These are phyloP conservation scores for Podospora didyma DNA, from an alignment of 495 filamentous ascomycete genomes.

Conservation along the genomic window DNA sequence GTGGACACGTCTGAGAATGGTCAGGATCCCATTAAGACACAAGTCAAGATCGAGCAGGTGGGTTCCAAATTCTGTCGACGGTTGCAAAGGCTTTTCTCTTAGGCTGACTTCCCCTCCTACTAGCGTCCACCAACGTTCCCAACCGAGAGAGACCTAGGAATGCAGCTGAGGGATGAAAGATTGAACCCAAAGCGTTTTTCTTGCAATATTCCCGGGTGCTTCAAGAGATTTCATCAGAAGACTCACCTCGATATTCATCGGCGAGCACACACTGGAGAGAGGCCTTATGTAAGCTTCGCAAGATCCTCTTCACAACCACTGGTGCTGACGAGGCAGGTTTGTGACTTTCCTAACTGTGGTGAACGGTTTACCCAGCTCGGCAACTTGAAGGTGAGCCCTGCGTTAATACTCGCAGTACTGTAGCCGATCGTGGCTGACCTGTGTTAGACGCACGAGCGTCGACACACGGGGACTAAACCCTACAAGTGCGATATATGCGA, in stretches of 20 bases:
- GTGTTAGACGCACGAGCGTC: slow-evolving; percentile 22
- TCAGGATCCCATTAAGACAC: neutral
- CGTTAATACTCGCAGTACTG: neutral
- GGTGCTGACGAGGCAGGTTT: slow-evolving; percentile 44
- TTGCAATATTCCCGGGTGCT: slow-evolving; percentile 71
- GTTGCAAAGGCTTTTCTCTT: neutral
- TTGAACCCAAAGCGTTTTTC: slow-evolving; percentile 61
- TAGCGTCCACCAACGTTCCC: neutral
- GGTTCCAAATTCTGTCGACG: neutral
- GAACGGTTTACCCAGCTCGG: slow-evolving; percentile 88
- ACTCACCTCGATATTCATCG: slow-evolving; percentile 92
- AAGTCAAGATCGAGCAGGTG: slow-evolving; percentile 11
- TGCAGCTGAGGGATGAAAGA: neutral
- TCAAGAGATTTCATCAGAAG: slow-evolving; percentile 84
- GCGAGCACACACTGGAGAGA: slow-evolving; percentile 84
- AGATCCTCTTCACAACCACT: neutral
- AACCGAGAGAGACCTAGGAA: neutral
- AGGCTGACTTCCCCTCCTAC: neutral
- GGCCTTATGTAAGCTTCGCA: slow-evolving; percentile 70
- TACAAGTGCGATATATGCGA: slow-evolving; percentile 77
- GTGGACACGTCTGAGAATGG: slow-evolving; percentile 1
- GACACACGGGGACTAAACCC: slow-evolving; percentile 70
- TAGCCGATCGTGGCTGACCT: slow-evolving; percentile 7
- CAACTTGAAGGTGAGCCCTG: slow-evolving; percentile 72
- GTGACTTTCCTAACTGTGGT: slow-evolving; percentile 71